Base-by-base conservation (phyloP, 129 eudicot species). In the Solidago caesia region DNA sequence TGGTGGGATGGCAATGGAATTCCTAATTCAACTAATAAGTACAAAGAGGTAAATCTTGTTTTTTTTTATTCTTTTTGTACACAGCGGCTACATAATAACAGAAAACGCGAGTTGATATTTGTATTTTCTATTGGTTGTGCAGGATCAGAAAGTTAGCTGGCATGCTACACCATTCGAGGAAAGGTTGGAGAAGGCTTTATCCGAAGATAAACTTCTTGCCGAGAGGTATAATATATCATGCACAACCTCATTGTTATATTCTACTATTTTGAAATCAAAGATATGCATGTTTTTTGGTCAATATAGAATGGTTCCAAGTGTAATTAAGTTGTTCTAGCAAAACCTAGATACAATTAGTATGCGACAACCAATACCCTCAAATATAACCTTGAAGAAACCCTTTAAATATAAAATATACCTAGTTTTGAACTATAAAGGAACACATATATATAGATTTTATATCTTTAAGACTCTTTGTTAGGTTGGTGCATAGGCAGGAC, bases 91-190 rank as follows among this genome's bases (percentile, higher is more conserved):
- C 14, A 39, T 15, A 11, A 26, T 51, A 53, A 74, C 45, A 33
- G 43, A 62, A 56, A 52, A 14, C 61, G 51, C 49, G 52, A 59
- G n/a, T 7, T 14, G 1, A 12, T 43, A 12, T 46, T 45, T 44
- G 2, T 14, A 16, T 66, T 27, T 67, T 58, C 41, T 33, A 25
- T 70, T 78, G 67, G 68, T 53, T 64, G 5, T 79, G 44, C 87
- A 94, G 98, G 98, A 94, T 81, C 97, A 88, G 81, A 94, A 90
- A 84, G 98, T 94, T 41, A 80, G 88, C 60, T 94, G 97, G 98
- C 98, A 94, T 70, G 96, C 96, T 26, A 94, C 97, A 39, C 97
- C 98, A 6, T 94, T 94, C 75, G 98, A 88, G 80, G 97, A 88
- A 89, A 85, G 97, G 48, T 83, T 94, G 41, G 97, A 94, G 74